A percentile compares a stretch with the other conserved stretches of the same genome.
Evolutionary conservation across 495 filamentous ascomycete genomes (phyloP).

Genomic region (Bathelium albidoporum): DNA sequence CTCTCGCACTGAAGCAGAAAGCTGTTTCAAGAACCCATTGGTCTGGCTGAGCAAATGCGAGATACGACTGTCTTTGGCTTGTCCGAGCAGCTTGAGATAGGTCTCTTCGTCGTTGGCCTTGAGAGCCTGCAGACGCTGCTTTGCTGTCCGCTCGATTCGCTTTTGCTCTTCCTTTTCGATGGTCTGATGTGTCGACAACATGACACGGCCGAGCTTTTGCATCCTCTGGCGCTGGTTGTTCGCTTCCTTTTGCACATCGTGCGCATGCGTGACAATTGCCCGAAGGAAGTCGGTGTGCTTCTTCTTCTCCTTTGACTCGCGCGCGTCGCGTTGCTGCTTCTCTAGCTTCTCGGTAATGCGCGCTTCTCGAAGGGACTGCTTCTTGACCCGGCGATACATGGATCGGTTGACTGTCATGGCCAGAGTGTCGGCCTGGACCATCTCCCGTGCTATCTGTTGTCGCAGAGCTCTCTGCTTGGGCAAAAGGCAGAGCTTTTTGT

Average conservation of each 20-base stretch:
- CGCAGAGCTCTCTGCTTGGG: conserved; percentile 77
- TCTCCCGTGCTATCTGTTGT: conserved; percentile 73
- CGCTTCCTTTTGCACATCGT: conserved; percentile 51
- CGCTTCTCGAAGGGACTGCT: conserved; percentile 89
- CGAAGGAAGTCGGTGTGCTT: conserved; percentile 85
- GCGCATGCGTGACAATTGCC: conserved; percentile 56
- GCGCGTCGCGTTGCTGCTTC: conserved; percentile 93
- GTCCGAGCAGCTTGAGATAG: conserved; percentile 89
- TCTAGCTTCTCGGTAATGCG: conserved; percentile 96
- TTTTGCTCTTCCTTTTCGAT: conserved; percentile 99
- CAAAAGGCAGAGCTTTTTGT: conserved; percentile 73
- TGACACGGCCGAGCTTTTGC: conserved; percentile 77
- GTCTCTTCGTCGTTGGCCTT: conserved; percentile 99
- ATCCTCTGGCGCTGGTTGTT: conserved; percentile 56
- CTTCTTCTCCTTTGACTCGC: conserved; percentile 88
- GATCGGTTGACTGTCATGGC: conserved; percentile 89
- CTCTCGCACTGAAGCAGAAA: conserved; percentile 80
- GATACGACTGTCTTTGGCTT: conserved; percentile 98
- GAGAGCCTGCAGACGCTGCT: conserved; percentile 96
- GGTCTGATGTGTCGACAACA: conserved; percentile 79
- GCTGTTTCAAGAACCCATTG: conserved; percentile 90
- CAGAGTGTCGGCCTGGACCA: conserved; percentile 87
- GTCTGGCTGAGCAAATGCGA: conserved; percentile 93
- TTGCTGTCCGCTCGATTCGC: conserved; percentile 89
- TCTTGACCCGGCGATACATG: conserved; percentile 87